A percentile compares a stretch with the other conserved stretches of the same genome.
Conservation (phyloP, 352 stramenopile species). For the Pythium pyrilobum region DNA sequence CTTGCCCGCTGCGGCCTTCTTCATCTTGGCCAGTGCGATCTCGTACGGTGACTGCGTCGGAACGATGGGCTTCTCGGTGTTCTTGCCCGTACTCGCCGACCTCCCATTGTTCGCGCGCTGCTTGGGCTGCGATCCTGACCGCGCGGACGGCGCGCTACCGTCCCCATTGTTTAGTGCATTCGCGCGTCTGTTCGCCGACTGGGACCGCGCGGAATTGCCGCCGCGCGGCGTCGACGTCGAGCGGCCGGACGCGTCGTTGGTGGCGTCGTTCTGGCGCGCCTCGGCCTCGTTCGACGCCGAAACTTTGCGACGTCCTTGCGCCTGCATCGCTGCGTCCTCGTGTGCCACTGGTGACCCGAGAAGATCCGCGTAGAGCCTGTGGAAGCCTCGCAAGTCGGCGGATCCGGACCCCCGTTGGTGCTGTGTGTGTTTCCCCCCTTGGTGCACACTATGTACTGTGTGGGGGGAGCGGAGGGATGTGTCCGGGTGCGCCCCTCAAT, state of each 20-base stretch:
- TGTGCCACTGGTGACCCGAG: background rate
- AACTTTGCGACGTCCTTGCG: slow-evolving; percentile 8
- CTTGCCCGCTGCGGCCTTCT: slow-evolving; percentile 26
- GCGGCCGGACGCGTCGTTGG: slow-evolving; percentile 1
- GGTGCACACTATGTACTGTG: background rate
- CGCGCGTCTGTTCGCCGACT: slow-evolving; percentile 8
- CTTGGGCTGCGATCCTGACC: slow-evolving; percentile 53
- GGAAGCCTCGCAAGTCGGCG: background rate
- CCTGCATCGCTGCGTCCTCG: slow-evolving; percentile 1
- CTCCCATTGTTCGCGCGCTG: slow-evolving; percentile 20
- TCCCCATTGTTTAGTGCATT: background rate
- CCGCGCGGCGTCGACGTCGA: slow-evolving; percentile 4
- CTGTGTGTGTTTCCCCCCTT: background rate
- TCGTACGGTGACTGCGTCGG: slow-evolving; percentile 27
- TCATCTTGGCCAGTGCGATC: slow-evolving; percentile 28
- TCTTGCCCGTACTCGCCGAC: background rate
- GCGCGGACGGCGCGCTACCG: background rate
- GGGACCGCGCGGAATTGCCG: background rate
- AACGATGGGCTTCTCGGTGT: background rate
- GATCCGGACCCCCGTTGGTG: background rate
- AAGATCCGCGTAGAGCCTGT: background rate
- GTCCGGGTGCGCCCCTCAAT: too few species aligned
- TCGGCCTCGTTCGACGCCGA: slow-evolving; percentile 10
- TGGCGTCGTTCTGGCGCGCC: background rate
- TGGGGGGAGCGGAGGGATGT: too few species aligned